Evolutionary conservation across 1,284 basidiomycete species (phyloP).

Genomic region (Lentinula novae-zelandiae): DNA sequence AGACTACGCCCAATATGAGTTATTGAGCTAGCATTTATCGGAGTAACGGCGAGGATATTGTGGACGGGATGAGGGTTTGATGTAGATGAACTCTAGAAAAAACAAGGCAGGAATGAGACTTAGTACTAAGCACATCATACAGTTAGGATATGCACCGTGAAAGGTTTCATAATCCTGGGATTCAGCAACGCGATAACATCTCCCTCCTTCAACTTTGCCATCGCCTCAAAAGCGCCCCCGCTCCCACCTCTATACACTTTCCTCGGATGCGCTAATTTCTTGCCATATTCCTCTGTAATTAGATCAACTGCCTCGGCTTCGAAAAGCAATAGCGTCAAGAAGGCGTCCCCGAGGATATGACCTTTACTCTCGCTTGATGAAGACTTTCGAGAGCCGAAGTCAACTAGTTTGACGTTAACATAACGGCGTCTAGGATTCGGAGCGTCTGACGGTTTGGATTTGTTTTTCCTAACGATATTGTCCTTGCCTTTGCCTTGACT

Average conservation of each 20-base stretch:
- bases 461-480: slow-evolving; percentile 31
- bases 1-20: slow-evolving; percentile 82
- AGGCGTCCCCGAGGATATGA: slow-evolving; percentile 74
- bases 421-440: slow-evolving; percentile 63
- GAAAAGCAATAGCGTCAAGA: slow-evolving; percentile 81
- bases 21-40: slow-evolving; percentile 75
- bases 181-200: slow-evolving; percentile 89
- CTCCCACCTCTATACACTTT: slow-evolving; percentile 85
- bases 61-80: slow-evolving; percentile 70
- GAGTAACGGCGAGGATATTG: slow-evolving; percentile 87
- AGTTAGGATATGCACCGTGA: slow-evolving; percentile 54
- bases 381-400: slow-evolving; percentile 63
- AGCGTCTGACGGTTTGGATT: slow-evolving; percentile 26
- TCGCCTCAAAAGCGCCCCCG: slow-evolving; percentile 86
- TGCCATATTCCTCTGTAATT: slow-evolving; percentile 43
- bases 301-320: slow-evolving; percentile 74
- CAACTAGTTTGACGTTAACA: slow-evolving; percentile 83
- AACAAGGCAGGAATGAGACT: neutral
- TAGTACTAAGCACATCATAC: neutral
- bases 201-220: slow-evolving; percentile 83
- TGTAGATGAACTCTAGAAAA: slow-evolving; percentile 37
- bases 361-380: slow-evolving; percentile 50
- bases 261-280: slow-evolving; percentile 36
- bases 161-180: slow-evolving; percentile 82
- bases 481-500: slow-evolving; percentile 30